These are phyloP conservation scores for Calocybe cyanea DNA, from an alignment of 768 basidiomycete species.

Conservation along the genomic window DNA sequence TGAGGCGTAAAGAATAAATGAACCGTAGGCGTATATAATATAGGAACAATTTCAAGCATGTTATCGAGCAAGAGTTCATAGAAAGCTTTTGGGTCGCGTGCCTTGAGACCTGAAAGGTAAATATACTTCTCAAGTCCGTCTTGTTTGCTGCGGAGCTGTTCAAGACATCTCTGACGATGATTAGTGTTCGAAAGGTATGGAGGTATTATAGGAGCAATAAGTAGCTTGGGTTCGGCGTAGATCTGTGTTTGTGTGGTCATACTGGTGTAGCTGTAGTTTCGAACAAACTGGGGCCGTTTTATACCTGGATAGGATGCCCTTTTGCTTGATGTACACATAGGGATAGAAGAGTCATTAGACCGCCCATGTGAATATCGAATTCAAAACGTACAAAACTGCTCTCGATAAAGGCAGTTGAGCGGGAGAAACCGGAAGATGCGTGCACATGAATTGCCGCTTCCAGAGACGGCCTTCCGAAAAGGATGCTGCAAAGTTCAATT, in stretches of 20 bases:
- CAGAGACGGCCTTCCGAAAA: constrained; percentile 32
- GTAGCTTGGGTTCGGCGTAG: constrained; percentile 1
- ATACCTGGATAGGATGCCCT: constrained; percentile 1
- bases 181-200: constrained; percentile 46
- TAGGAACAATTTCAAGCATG: constrained; percentile 63
- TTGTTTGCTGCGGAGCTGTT: constrained; percentile 54
- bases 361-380: constrained; percentile 28
- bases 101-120: constrained; percentile 61
- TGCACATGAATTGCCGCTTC: constrained; percentile 23
- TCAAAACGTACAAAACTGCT: constrained; percentile 17
- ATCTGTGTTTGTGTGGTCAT: constrained; percentile 5
- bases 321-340: no score
- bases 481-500: constrained; percentile 16
- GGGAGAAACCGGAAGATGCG: constrained; percentile 24
- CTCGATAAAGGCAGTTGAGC: constrained; percentile 20
- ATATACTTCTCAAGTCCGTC: constrained; percentile 66
- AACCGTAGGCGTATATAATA: constrained; percentile 76
- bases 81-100: constrained; percentile 60
- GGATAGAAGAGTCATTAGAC: background rate
- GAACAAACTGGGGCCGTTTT: background rate
- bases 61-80: constrained; percentile 60
- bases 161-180: constrained; percentile 53
- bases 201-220: constrained; percentile 30
- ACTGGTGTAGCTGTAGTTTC: background rate
- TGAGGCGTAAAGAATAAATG: constrained; percentile 4